phyloP scores from a whole-genome alignment of 192 early-diverging fungal species.

The Coemansia sp. region DNA sequence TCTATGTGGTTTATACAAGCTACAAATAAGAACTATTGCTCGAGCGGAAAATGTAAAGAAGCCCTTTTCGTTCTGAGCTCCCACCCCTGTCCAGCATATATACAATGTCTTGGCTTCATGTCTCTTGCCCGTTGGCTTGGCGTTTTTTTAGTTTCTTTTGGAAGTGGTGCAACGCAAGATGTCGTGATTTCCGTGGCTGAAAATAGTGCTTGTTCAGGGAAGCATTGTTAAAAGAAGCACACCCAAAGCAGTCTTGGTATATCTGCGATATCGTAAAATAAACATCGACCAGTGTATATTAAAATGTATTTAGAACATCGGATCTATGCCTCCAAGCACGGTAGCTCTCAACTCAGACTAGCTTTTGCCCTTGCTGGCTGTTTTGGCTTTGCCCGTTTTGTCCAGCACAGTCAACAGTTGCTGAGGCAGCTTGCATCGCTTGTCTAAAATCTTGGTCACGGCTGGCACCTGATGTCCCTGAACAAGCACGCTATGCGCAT shows the following conservation, averaged over 20 bases:
- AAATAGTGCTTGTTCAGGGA: constrained; percentile 10
- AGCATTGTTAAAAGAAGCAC: not conserved
- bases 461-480: constrained; percentile 51
- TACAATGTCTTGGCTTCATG: not conserved
- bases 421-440: constrained; percentile 25
- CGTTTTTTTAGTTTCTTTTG: not conserved
- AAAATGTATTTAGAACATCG: too few species aligned
- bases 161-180: too few species aligned
- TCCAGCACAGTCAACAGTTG: constrained; percentile 32
- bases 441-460: constrained; percentile 34
- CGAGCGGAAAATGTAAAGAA: not conserved
- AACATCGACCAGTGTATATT: too few species aligned
- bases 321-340: too few species aligned
- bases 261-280: too few species aligned
- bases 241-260: not conserved
- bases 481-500: constrained; percentile 28
- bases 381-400: constrained; percentile 47
- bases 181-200: not conserved
- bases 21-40: not conserved
- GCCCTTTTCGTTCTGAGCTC: not conserved
- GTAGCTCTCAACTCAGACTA: not conserved
- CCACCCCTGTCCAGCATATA: not conserved
- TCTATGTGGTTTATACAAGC: not conserved
- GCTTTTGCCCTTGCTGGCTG: constrained; percentile 3
- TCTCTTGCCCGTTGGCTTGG: not conserved